phyloP scores from a whole-genome alignment of 139 green algal genomes.

The Pseudopediastrum boryanum region DNA sequence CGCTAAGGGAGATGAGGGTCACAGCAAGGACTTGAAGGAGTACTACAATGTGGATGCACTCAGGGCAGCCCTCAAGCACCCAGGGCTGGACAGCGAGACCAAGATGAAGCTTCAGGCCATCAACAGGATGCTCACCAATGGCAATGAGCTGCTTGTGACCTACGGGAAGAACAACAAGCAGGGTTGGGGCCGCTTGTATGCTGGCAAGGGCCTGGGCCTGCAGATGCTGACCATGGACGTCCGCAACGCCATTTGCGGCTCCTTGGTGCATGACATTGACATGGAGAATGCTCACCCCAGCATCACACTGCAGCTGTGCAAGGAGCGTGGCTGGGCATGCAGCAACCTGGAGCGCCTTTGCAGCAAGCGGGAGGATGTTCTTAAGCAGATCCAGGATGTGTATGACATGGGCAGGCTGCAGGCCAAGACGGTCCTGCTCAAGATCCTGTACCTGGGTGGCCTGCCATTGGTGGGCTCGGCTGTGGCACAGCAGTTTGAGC shows the following conservation, averaged over 20 bases:
- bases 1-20: constrained; percentile 8
- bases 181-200: background rate
- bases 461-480: no score
- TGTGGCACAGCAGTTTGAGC: no score
- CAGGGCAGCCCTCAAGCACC: background rate
- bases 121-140: background rate
- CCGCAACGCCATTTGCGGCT: background rate
- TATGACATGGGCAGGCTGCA: no score
- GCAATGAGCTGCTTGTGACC: constrained; percentile 10
- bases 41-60: background rate
- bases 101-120: constrained; percentile 5
- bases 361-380: background rate
- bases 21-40: background rate
- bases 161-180: constrained; percentile 8
- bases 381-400: background rate
- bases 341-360: background rate
- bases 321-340: constrained; percentile 5
- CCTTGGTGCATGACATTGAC: constrained; percentile 4
- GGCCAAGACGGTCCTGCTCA: no score
- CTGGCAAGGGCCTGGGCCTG: background rate
- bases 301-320: background rate
- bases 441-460: no score
- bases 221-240: constrained; percentile 1
- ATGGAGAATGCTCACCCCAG: constrained; percentile 3
- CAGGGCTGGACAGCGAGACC: background rate